Evolutionary conservation across 208 protist species (phyloP).

Genomic region (Phytomonas francai): DNA sequence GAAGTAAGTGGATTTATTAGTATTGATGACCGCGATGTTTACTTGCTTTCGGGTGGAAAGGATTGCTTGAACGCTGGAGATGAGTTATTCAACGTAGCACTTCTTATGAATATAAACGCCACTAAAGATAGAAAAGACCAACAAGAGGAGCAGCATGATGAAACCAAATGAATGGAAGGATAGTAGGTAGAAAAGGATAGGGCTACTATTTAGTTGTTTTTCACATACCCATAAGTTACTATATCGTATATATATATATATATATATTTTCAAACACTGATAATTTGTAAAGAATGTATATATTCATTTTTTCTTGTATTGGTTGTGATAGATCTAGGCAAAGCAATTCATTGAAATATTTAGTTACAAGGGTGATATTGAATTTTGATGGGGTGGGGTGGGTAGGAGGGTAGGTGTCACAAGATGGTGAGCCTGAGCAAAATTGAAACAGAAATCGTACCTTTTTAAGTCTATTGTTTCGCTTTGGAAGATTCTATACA

Average conservation of each 20-base stretch:
- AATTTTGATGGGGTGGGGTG: neutral
- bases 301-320: neutral
- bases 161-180: neutral
- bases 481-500: neutral
- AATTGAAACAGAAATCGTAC: slow-evolving; percentile 1
- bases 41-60: slow-evolving; percentile 47
- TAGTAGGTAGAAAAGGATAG: neutral
- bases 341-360: neutral
- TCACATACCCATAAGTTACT: neutral
- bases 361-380: neutral
- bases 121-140: neutral
- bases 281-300: too few species aligned
- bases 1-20: slow-evolving; percentile 73
- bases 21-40: slow-evolving; percentile 77
- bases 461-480: slow-evolving; percentile 12
- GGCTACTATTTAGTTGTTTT: neutral
- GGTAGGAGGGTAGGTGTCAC: neutral
- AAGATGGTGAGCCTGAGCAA: neutral
- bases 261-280: too few species aligned
- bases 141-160: neutral
- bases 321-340: neutral
- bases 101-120: slow-evolving; percentile 39
- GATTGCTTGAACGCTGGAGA: slow-evolving; percentile 70
- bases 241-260: neutral
- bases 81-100: slow-evolving; percentile 70